phyloP scores from a whole-genome alignment of 1,139 yeast genomes.

The Saccharomyces pastorianus region DNA sequence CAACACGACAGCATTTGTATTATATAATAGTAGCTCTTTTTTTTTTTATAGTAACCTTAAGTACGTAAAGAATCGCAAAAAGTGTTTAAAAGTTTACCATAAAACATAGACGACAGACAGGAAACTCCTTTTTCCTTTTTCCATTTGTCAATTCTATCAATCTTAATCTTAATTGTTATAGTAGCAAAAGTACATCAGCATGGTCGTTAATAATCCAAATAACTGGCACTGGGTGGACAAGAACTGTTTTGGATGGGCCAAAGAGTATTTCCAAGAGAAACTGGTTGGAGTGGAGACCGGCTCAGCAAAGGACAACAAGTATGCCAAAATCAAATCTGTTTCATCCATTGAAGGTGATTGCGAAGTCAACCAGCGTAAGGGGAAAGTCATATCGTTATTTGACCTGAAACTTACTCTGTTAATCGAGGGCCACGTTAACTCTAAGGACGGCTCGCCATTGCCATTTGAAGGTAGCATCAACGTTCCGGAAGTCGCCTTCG shows the following conservation, averaged over 20 bases:
- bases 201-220: slow-evolving; percentile 70
- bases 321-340: slow-evolving; percentile 43
- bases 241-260: slow-evolving; percentile 89
- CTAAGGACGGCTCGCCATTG: slow-evolving; percentile 23
- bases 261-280: slow-evolving; percentile 58
- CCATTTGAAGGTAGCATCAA: slow-evolving; percentile 58
- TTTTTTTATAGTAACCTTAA: not conserved
- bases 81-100: not conserved
- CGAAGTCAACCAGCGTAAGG: slow-evolving; percentile 93
- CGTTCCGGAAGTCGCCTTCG: slow-evolving; percentile 93
- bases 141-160: not conserved
- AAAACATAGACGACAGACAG: not conserved
- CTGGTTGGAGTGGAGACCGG: slow-evolving; percentile 44
- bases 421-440: slow-evolving; percentile 42
- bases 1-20: not conserved
- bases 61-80: too few species aligned
- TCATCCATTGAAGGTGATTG: slow-evolving; percentile 88
- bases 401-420: slow-evolving; percentile 64
- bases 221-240: slow-evolving; percentile 99
- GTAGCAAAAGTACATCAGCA: slow-evolving; percentile 18
- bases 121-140: not conserved
- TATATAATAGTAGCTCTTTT: not conserved
- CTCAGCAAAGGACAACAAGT: slow-evolving; percentile 31
- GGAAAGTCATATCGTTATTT: slow-evolving; percentile 86
- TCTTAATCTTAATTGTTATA: not conserved